These are phyloP conservation scores for Podospora comata DNA, from an alignment of 495 filamentous ascomycete genomes.

Conservation along the genomic window DNA sequence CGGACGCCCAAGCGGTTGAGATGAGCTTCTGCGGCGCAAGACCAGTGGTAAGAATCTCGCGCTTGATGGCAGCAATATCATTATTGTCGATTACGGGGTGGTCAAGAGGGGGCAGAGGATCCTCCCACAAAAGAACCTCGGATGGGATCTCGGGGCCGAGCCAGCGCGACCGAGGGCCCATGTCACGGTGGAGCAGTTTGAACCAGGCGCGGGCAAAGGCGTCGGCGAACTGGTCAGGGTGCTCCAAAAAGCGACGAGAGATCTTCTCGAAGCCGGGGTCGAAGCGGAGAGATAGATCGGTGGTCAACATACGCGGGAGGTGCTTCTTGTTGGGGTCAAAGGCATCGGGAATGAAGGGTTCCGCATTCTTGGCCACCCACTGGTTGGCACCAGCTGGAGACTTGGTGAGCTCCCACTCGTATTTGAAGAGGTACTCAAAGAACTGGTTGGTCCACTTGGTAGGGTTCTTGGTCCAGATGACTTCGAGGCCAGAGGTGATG, in stretches of 20 bases:
- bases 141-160: conserved; percentile 65
- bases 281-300: conserved; percentile 64
- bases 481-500: conserved; percentile 71
- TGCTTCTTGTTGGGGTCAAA: conserved; percentile 64
- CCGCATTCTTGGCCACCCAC: conserved; percentile 66
- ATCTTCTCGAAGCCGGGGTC: conserved; percentile 73
- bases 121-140: conserved; percentile 64
- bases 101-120: conserved; percentile 56
- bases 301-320: conserved; percentile 64
- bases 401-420: conserved; percentile 73
- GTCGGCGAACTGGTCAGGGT: conserved; percentile 63
- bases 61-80: conserved; percentile 61
- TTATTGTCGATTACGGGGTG: conserved; percentile 54
- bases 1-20: conserved; percentile 63
- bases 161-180: conserved; percentile 65
- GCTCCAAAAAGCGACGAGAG: conserved; percentile 59
- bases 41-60: conserved; percentile 57
- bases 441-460: conserved; percentile 65
- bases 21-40: conserved; percentile 55
- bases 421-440: conserved; percentile 70
- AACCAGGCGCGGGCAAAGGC: conserved; percentile 70
- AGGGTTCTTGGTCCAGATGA: conserved; percentile 69
- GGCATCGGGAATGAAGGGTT: conserved; percentile 63
- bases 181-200: conserved; percentile 72
- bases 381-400: conserved; percentile 70